phyloP scores from a whole-genome alignment of 495 filamentous ascomycete genomes.

The Opeltia flavorubescens region DNA sequence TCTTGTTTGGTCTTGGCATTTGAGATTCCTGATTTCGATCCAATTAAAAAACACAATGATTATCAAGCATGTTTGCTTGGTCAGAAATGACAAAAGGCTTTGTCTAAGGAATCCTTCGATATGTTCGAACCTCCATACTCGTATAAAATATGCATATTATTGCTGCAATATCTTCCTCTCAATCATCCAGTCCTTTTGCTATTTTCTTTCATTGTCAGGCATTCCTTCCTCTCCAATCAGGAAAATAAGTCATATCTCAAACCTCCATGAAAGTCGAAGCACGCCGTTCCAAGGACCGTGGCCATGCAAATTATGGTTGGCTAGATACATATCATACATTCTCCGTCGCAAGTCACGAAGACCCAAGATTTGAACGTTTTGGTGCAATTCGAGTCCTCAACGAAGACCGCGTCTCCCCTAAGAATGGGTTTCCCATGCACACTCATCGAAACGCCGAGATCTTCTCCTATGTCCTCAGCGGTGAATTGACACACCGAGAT shows the following conservation, averaged over 20 bases:
- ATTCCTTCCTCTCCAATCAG: not conserved
- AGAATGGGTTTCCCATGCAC: slow-evolving; percentile 65
- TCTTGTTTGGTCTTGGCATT: too few species aligned
- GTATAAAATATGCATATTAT: too few species aligned
- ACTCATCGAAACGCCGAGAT: slow-evolving; percentile 72
- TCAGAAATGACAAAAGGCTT: too few species aligned
- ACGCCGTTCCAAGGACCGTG: slow-evolving; percentile 46
- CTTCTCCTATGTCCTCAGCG: slow-evolving; percentile 66
- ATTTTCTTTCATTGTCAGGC: not conserved
- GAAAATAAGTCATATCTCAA: slow-evolving; percentile 22
- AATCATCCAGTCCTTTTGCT: not conserved
- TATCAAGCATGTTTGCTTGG: too few species aligned
- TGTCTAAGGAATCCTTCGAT: too few species aligned
- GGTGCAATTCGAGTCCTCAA: slow-evolving; percentile 67
- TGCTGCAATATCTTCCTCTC: not conserved
- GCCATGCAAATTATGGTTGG: slow-evolving; percentile 67
- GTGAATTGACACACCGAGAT: slow-evolving; percentile 72
- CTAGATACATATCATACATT: slow-evolving; percentile 78
- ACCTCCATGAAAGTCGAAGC: slow-evolving; percentile 47
- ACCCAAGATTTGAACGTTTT: slow-evolving; percentile 47
- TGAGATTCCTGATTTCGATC: too few species aligned
- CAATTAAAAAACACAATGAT: too few species aligned
- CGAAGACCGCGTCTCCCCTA: slow-evolving; percentile 59
- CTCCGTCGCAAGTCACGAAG: slow-evolving; percentile 60
- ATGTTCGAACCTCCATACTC: too few species aligned